phyloP scores from a whole-genome alignment of 257 asterid species.

The Solanum dulcamara region DNA sequence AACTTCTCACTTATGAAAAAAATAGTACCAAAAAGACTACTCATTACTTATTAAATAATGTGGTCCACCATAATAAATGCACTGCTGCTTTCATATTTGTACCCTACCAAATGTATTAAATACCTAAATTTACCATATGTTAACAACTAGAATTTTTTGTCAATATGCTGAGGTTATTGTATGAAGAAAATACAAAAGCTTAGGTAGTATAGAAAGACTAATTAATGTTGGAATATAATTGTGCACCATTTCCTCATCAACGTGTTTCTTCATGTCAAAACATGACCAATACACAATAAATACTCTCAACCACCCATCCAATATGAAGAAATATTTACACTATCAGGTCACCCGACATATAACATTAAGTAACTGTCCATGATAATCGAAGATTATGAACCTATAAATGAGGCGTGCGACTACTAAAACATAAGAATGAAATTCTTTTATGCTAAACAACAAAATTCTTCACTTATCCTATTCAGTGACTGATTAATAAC shows the following conservation, averaged over 20 bases:
- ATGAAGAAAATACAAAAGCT: background rate
- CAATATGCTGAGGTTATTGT: background rate
- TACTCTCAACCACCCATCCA: background rate
- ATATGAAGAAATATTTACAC: background rate
- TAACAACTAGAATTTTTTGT: background rate
- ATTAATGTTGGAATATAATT: background rate
- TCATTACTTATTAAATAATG: background rate
- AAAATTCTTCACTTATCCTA: background rate
- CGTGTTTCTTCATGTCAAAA: background rate
- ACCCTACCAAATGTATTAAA: conserved; percentile 5
- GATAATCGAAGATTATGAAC: background rate
- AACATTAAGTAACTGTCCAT: background rate
- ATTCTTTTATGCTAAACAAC: background rate
- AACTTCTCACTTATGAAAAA: background rate
- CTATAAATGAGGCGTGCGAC: background rate
- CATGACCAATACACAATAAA: background rate
- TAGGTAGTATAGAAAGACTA: background rate
- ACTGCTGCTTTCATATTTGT: conserved; percentile 2
- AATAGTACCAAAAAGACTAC: background rate
- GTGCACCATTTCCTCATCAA: background rate
- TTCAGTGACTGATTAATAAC: no score
- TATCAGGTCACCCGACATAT: background rate
- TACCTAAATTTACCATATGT: background rate
- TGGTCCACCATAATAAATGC: conserved; percentile 8
- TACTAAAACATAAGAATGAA: background rate